Evolutionary conservation across 1,284 basidiomycete genomes (phyloP).

Genomic region (Thelephora terrestris): DNA sequence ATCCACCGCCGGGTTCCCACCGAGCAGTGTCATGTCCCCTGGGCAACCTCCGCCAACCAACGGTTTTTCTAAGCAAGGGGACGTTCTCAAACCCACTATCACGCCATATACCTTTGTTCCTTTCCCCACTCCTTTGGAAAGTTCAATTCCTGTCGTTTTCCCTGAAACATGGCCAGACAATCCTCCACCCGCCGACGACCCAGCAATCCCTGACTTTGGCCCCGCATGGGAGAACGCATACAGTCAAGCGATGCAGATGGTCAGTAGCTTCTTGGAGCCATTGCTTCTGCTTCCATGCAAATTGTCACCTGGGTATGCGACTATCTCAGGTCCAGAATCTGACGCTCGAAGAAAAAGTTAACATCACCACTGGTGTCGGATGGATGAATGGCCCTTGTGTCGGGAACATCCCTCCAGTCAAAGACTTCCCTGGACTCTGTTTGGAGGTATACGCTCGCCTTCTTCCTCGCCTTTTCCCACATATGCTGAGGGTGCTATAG

Average conservation of each 20-base stretch:
- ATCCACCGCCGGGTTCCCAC: background rate
- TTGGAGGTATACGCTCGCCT: slow-evolving; percentile 38
- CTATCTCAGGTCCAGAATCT: slow-evolving; percentile 21
- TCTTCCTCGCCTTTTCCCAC: background rate
- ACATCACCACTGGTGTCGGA: slow-evolving; percentile 30
- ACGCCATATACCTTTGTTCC: slow-evolving; percentile 19
- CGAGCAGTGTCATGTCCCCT: background rate
- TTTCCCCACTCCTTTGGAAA: slow-evolving; percentile 22
- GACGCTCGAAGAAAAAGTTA: slow-evolving; percentile 33
- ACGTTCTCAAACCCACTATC: slow-evolving; percentile 13
- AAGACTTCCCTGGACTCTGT: slow-evolving; percentile 51
- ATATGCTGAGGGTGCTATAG: slow-evolving; percentile 11
- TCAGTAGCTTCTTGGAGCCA: slow-evolving; percentile 4
- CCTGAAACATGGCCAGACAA: slow-evolving; percentile 17
- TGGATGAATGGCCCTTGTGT: slow-evolving; percentile 36
- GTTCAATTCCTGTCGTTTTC: slow-evolving; percentile 20
- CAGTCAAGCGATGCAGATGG: slow-evolving; percentile 25
- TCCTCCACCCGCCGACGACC: slow-evolving; percentile 20
- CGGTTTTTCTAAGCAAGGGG: background rate
- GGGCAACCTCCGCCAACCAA: background rate
- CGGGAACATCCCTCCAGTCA: slow-evolving; percentile 30
- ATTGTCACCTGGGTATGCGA: background rate
- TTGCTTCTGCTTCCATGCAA: background rate
- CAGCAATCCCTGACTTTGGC: slow-evolving; percentile 33
- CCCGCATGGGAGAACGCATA: slow-evolving; percentile 32